phyloP scores from a whole-genome alignment of 495 filamentous ascomycete species.

The Annulohypoxylon maeteangense region DNA sequence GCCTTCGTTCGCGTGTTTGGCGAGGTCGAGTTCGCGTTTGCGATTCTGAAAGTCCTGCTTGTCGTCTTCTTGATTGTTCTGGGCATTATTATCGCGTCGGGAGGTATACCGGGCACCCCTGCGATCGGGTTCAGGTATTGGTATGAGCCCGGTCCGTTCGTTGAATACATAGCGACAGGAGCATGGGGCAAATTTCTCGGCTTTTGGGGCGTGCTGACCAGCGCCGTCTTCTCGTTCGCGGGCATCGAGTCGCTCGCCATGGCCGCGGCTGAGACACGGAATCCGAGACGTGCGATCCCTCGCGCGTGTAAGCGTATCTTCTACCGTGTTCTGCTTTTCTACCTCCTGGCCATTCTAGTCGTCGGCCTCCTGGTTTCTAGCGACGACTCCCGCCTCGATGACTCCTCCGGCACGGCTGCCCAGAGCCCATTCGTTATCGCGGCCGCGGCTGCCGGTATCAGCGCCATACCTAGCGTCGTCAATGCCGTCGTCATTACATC shows the following conservation, averaged over 20 bases:
- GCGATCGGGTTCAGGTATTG: conserved; percentile 60
- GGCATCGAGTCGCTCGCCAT: conserved; percentile 69
- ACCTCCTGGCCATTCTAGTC: conserved; percentile 68
- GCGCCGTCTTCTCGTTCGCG: conserved; percentile 68
- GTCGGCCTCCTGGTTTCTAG: conserved; percentile 74
- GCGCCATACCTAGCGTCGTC: conserved; percentile 69
- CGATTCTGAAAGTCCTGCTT: conserved; percentile 67
- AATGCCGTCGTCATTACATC: conserved; percentile 77
- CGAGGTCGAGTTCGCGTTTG: conserved; percentile 66
- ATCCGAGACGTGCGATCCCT: conserved; percentile 63
- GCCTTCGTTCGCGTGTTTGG: conserved; percentile 65
- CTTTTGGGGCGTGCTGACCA: conserved; percentile 69
- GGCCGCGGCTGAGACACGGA: conserved; percentile 71
- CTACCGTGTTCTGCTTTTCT: conserved; percentile 66
- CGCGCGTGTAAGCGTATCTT: conserved; percentile 63
- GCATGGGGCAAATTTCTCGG: conserved; percentile 56
- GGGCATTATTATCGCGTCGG: conserved; percentile 64
- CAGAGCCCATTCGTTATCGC: conserved; percentile 81
- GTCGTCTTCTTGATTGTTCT: conserved; percentile 64
- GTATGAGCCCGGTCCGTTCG: conserved; percentile 63
- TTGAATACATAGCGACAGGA: conserved; percentile 56
- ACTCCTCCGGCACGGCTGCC: conserved; percentile 60
- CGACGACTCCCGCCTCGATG: conserved; percentile 66
- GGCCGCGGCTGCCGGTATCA: conserved; percentile 71
- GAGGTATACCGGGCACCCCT: conserved; percentile 65